Percentiles rank a stretch among this genome's conserved stretches.
These are phyloP conservation scores for Colletotrichum tabaci DNA, from an alignment of 2,329 filamentous ascomycete genomes.

Conservation along the genomic window DNA sequence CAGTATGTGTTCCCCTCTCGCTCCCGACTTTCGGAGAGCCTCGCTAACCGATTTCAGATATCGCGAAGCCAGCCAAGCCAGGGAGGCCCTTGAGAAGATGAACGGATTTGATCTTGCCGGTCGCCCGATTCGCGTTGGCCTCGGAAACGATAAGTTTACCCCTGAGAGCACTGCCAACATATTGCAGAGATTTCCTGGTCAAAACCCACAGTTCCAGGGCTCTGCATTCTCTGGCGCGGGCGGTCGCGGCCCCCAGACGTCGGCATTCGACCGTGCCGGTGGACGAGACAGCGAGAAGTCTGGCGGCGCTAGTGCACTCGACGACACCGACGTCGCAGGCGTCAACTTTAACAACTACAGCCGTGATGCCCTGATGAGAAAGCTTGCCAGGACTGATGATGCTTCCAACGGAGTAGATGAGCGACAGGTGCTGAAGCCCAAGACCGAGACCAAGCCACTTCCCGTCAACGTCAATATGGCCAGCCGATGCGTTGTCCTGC, in stretches of 20 bases:
- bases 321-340: conserved; percentile 97
- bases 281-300: conserved; percentile 92
- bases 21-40: background rate
- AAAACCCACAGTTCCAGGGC: conserved; percentile 85
- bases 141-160: conserved; percentile 99
- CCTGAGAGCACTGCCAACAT: conserved; percentile 95
- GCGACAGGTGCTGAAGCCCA: conserved; percentile 81
- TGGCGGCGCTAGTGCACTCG: conserved; percentile 91
- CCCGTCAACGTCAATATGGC: conserved; percentile 92
- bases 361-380: conserved; percentile 98
- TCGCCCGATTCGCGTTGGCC: conserved; percentile 96
- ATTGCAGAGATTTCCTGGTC: conserved; percentile 90
- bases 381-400: conserved; percentile 96
- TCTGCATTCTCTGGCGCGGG: conserved; percentile 93
- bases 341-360: conserved; percentile 99
- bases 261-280: conserved; percentile 91
- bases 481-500: conserved; percentile 92
- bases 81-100: conserved; percentile 98
- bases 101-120: conserved; percentile 98
- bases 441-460: conserved; percentile 82
- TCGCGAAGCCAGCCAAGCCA: conserved; percentile 89
- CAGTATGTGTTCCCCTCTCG: conserved; percentile 76
- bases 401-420: conserved; percentile 75
- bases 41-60: conserved; percentile 75
- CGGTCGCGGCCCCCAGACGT: conserved; percentile 86